phyloP scores from a whole-genome alignment of 352 stramenopile species.

The Blastocystis sp. region DNA sequence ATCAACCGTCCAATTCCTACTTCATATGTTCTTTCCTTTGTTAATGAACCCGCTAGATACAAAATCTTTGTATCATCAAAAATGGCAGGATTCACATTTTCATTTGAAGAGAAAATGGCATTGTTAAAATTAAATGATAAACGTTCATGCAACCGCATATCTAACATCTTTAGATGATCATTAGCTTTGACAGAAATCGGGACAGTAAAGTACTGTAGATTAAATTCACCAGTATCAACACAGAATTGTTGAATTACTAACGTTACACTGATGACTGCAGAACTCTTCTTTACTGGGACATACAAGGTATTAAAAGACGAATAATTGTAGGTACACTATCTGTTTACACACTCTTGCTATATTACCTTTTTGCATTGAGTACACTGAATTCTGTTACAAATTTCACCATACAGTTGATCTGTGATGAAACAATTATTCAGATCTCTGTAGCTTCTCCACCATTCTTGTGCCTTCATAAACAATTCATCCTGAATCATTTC shows the following conservation, averaged over 20 bases:
- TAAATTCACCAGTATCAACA: not conserved
- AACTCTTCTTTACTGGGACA: conserved; percentile 17
- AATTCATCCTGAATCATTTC: not conserved
- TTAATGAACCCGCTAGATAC: not conserved
- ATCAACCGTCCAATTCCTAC: no score
- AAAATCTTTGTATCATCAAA: not conserved
- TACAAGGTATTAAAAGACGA: conserved; percentile 55
- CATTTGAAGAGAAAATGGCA: not conserved
- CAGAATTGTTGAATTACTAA: conserved; percentile 21
- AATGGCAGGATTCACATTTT: not conserved
- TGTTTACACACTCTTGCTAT: not conserved
- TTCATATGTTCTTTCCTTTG: not conserved
- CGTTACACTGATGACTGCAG: not conserved
- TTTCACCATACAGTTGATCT: conserved; percentile 44
- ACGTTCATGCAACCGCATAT: conserved; percentile 32
- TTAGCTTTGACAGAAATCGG: conserved; percentile 1
- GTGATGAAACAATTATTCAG: conserved; percentile 43
- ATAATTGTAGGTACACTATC: conserved; percentile 29
- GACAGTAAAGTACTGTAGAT: conserved; percentile 26
- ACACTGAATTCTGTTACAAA: conserved; percentile 56
- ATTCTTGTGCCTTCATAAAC: not conserved
- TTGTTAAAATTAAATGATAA: not conserved
- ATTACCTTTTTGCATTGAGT: conserved; percentile 55
- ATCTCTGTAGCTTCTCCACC: conserved; percentile 20
- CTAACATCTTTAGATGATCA: conserved; percentile 38